Percentiles rank a stretch among this genome's conserved stretches.
phyloP scores from a whole-genome alignment of 148 eudicot genomes.

The Heliamphora exappendiculata region DNA sequence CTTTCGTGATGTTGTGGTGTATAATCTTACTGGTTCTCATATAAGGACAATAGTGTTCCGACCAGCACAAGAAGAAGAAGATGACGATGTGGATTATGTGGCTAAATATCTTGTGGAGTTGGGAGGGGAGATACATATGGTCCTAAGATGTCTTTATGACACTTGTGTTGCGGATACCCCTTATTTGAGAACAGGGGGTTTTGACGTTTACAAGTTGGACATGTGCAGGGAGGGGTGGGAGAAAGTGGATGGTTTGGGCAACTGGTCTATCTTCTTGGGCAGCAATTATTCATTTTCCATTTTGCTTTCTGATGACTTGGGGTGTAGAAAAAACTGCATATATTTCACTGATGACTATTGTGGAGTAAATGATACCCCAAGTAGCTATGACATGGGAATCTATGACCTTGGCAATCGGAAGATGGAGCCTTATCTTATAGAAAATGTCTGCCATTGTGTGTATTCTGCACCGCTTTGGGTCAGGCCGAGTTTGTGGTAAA shows the following conservation, averaged over 20 bases:
- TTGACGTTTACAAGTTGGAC: slow-evolving; percentile 2
- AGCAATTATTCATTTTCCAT: slow-evolving; percentile 6
- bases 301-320: background rate
- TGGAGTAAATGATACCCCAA: background rate
- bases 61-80: too few relatives aligned
- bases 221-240: background rate
- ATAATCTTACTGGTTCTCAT: background rate
- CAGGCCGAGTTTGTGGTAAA: slow-evolving; percentile 7
- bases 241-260: background rate
- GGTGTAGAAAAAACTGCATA: background rate
- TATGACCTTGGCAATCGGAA: background rate
- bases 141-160: background rate
- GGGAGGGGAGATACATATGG: background rate
- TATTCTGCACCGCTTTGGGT: slow-evolving; percentile 5
- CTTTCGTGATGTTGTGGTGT: background rate
- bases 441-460: background rate
- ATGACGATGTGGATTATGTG: too few relatives aligned
- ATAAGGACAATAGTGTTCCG: background rate
- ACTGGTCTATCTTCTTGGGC: slow-evolving; percentile 7
- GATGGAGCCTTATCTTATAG: background rate
- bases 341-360: slow-evolving; percentile 11
- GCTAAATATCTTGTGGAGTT: slow-evolving; percentile 11
- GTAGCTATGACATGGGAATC: slow-evolving; percentile 1
- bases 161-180: background rate
- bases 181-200: background rate